phyloP scores from a whole-genome alignment of 1,284 basidiomycete genomes.

The Ganoderma multipileum region DNA sequence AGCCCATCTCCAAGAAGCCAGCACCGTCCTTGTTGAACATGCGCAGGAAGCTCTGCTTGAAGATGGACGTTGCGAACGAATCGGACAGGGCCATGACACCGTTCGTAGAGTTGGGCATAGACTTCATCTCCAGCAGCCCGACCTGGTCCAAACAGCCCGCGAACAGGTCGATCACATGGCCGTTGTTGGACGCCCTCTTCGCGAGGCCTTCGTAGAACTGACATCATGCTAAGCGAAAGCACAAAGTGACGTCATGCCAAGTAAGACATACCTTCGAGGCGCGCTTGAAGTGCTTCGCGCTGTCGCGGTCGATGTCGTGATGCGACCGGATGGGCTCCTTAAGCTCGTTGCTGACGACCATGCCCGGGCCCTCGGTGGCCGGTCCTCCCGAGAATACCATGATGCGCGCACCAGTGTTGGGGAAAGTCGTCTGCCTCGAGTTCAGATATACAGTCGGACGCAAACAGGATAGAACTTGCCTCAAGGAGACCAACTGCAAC shows the following conservation, averaged over 20 bases:
- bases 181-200: conserved; percentile 94
- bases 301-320: conserved; percentile 98
- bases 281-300: conserved; percentile 97
- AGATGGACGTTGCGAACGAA: conserved; percentile 98
- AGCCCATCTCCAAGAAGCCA: conserved; percentile 95
- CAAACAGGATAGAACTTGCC: conserved; percentile 48
- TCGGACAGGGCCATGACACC: conserved; percentile 97
- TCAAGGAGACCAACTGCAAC: conserved; percentile 97
- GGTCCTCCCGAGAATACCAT: conserved; percentile 98
- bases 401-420: conserved; percentile 95
- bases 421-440: conserved; percentile 78
- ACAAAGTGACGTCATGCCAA: conserved; percentile 1
- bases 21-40: conserved; percentile 95
- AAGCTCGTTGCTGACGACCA: conserved; percentile 95
- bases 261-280: conserved; percentile 80
- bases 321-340: conserved; percentile 99
- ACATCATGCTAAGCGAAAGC: conserved; percentile 19
- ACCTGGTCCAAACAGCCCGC: conserved; percentile 99
- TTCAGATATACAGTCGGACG: not conserved
- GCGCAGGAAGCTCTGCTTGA: conserved; percentile 97
- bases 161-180: conserved; percentile 95
- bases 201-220: conserved; percentile 97
- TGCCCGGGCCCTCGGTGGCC: conserved; percentile 96
- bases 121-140: conserved; percentile 97
- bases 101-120: conserved; percentile 93